phyloP scores from a whole-genome alignment of 176 grass and related monocot genomes.

The Zea mays region DNA sequence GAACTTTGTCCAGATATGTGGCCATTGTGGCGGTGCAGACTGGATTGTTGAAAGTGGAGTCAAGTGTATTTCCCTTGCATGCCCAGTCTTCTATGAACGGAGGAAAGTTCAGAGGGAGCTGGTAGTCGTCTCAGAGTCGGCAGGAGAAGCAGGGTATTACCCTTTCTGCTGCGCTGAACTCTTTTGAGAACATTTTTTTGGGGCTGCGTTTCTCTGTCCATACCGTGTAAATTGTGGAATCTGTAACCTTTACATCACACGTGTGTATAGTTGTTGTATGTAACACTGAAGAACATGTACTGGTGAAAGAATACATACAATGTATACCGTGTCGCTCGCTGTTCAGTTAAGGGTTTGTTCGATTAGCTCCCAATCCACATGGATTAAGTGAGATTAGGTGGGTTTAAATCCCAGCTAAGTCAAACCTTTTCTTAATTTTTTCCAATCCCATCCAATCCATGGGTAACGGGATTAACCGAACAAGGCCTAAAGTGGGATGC shows the following conservation, averaged over 20 bases:
- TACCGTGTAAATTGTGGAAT: conserved; percentile 35
- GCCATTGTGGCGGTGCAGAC: conserved; percentile 74
- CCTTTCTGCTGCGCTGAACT: conserved; percentile 62
- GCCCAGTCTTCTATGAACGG: conserved; percentile 84
- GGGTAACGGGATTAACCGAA: no score
- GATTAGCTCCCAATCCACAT: no score
- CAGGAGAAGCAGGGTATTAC: conserved; percentile 59
- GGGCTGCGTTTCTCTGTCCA: neutral
- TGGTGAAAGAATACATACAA: neutral
- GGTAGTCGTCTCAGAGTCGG: conserved; percentile 49
- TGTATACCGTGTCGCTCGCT: neutral
- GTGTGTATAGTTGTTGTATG: conserved; percentile 39
- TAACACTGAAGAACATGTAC: conserved; percentile 38
- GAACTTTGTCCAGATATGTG: conserved; percentile 61
- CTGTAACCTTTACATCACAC: conserved; percentile 31
- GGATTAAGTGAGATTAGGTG: no score
- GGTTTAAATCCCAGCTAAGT: no score
- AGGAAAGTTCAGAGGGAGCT: conserved; percentile 70
- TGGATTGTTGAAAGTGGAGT: conserved; percentile 73
- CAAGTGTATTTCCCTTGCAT: conserved; percentile 83
- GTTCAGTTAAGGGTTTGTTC: no score
- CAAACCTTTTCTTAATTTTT: no score
- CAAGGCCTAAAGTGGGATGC: neutral
- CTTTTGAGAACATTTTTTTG: conserved; percentile 66
- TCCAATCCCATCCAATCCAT: no score